phyloP scores from a whole-genome alignment of 2,329 filamentous ascomycete genomes.

The Trichoderma cornu-damae region DNA sequence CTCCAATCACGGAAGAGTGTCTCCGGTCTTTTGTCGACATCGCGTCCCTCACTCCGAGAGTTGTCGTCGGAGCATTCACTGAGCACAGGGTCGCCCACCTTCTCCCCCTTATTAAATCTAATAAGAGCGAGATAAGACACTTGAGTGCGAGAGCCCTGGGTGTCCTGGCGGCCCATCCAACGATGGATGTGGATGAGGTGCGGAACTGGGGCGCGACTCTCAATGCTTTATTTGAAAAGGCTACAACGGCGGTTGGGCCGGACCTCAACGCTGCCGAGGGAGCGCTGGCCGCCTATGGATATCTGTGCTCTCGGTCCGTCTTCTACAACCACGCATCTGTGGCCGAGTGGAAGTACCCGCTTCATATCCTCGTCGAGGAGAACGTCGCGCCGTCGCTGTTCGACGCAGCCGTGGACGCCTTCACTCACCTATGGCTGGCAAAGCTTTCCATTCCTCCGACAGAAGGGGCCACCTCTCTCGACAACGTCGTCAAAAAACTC shows the following conservation, averaged over 20 bases:
- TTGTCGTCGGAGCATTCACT: slow-evolving; percentile 46
- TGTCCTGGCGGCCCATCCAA: slow-evolving; percentile 65
- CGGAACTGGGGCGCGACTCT: slow-evolving; percentile 31
- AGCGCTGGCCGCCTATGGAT: slow-evolving; percentile 41
- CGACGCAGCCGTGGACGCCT: slow-evolving; percentile 42
- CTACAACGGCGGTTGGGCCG: slow-evolving; percentile 39
- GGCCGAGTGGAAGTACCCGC: slow-evolving; percentile 28
- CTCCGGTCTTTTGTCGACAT: slow-evolving; percentile 51
- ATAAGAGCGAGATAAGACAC: slow-evolving; percentile 62
- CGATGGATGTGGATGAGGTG: slow-evolving; percentile 34
- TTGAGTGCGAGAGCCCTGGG: slow-evolving; percentile 68
- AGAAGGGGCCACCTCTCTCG: slow-evolving; percentile 30
- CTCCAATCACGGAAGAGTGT: slow-evolving; percentile 42
- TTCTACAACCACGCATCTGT: slow-evolving; percentile 39
- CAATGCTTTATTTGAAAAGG: slow-evolving; percentile 40
- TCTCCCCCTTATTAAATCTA: slow-evolving; percentile 60
- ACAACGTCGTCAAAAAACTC: slow-evolving; percentile 56
- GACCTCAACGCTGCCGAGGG: slow-evolving; percentile 45
- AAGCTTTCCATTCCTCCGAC: slow-evolving; percentile 35
- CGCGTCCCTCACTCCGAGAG: slow-evolving; percentile 47
- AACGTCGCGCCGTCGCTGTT: slow-evolving; percentile 34
- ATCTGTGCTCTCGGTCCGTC: slow-evolving; percentile 41
- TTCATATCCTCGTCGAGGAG: slow-evolving; percentile 31
- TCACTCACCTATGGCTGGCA: slow-evolving; percentile 45
- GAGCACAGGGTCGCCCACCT: slow-evolving; percentile 45